Percentiles rank a stretch among this genome's conserved stretches.
These are phyloP conservation scores for Vanderwaltozyma polyspora DNA, from an alignment of 805 yeast species.

Conservation along the genomic window DNA sequence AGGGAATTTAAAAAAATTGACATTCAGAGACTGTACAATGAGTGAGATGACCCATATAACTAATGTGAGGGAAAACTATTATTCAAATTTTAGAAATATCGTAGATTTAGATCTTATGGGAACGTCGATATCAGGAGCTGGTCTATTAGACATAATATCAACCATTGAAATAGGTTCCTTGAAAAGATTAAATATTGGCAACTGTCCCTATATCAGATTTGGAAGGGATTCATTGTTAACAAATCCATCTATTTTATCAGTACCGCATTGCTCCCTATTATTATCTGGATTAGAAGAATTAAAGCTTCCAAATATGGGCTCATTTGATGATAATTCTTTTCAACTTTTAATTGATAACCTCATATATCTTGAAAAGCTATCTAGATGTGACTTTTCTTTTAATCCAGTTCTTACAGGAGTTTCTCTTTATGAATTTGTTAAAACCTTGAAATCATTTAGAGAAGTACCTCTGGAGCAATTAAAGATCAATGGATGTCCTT, in stretches of 20 bases:
- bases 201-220: constrained; percentile 16
- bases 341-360: constrained; percentile 8
- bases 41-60: constrained; percentile 8
- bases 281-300: constrained; percentile 14
- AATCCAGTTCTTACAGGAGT: constrained; percentile 25
- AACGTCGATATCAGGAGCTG: constrained; percentile 20
- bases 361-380: constrained; percentile 8
- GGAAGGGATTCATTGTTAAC: constrained; percentile 1
- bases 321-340: constrained; percentile 14
- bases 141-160: constrained; percentile 10
- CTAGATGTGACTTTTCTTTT: constrained; percentile 20
- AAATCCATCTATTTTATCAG: constrained; percentile 7
- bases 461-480: constrained; percentile 13
- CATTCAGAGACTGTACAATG: constrained; percentile 20
- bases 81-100: constrained; percentile 11
- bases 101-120: constrained; percentile 21
- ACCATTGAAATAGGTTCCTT: constrained; percentile 6
- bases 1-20: constrained; percentile 11
- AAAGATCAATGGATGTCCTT: constrained; percentile 19
- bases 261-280: constrained; percentile 7
- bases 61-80: background rate
- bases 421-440: constrained; percentile 20
- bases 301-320: constrained; percentile 17
- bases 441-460: constrained; percentile 8
- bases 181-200: constrained; percentile 19